A percentile compares a stretch with the other conserved stretches of the same genome.
Evolutionary conservation across 2,329 filamentous ascomycete genomes (phyloP).

Genomic region (Plectosphaerella cucumerina): DNA sequence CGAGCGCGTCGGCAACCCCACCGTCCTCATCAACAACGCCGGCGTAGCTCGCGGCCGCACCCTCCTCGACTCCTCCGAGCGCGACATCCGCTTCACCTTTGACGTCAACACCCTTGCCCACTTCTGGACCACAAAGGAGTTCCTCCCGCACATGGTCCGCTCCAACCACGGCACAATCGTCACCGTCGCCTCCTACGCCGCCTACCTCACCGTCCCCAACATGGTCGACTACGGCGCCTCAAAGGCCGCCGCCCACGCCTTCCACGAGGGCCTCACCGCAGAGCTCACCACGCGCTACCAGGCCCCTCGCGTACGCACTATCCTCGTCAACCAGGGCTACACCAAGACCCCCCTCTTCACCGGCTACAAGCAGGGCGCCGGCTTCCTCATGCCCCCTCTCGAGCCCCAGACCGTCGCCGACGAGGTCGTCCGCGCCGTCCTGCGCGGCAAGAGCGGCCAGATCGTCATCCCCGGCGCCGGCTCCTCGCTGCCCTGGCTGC

Average conservation of each 20-base stretch:
- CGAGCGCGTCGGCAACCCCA: conserved; percentile 56
- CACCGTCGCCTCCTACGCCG: conserved; percentile 62
- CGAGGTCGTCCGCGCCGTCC: conserved; percentile 55
- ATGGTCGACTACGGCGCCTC: conserved; percentile 64
- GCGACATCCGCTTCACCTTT: conserved; percentile 62
- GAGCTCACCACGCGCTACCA: conserved; percentile 58
- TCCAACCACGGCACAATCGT: conserved; percentile 69
- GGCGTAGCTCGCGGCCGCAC: conserved; percentile 58
- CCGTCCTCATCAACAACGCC: conserved; percentile 70
- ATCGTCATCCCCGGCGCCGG: conserved; percentile 48
- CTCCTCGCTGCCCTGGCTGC: conserved; percentile 34
- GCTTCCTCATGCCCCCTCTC: conserved; percentile 49
- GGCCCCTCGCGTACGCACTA: conserved; percentile 59
- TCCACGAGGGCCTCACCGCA: conserved; percentile 62
- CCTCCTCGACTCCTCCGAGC: conserved; percentile 54
- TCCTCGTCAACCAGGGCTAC: conserved; percentile 62
- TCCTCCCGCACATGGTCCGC: conserved; percentile 61
- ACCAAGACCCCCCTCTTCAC: conserved; percentile 58
- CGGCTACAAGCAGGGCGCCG: conserved; percentile 46
- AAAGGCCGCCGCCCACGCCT: conserved; percentile 62
- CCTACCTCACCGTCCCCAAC: conserved; percentile 55
- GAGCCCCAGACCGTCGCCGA: conserved; percentile 62
- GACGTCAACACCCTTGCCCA: conserved; percentile 67
- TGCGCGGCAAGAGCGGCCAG: conserved; percentile 53
- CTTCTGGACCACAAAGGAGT: conserved; percentile 62